phyloP scores from a whole-genome alignment of 208 protist species.

The Trypanosomatidae sp. region DNA sequence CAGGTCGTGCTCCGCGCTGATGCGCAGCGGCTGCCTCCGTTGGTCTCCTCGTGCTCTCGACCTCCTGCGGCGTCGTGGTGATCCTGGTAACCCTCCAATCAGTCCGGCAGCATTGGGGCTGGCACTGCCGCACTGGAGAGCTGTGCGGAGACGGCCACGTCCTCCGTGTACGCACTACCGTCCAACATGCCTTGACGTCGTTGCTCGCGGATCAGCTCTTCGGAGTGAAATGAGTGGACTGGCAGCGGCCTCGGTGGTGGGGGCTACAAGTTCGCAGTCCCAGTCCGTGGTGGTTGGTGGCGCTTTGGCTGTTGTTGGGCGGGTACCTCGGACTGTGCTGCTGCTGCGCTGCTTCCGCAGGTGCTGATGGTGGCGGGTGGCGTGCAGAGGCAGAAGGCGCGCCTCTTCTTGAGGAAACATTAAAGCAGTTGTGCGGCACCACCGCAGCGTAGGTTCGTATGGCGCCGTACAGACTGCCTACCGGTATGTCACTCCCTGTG shows the following conservation, averaged over 20 bases:
- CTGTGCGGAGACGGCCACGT: neutral
- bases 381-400: neutral
- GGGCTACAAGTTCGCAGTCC: neutral
- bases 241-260: conserved; percentile 19
- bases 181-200: too few species aligned
- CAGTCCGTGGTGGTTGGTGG: neutral
- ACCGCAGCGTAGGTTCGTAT: conserved; percentile 15
- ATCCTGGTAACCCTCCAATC: neutral
- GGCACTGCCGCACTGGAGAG: neutral
- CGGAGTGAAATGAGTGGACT: neutral
- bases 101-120: neutral
- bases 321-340: neutral
- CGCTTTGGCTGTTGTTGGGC: neutral
- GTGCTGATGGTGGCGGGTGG: neutral
- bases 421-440: conserved; percentile 6
- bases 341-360: neutral
- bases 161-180: neutral
- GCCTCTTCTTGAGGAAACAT: neutral
- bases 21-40: neutral
- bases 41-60: neutral
- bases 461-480: conserved; percentile 26
- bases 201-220: neutral
- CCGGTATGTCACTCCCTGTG: neutral
- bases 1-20: neutral
- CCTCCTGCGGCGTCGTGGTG: neutral